Conservation (phyloP, 352 stramenopile species). For the Phytophthora cactorum region DNA sequence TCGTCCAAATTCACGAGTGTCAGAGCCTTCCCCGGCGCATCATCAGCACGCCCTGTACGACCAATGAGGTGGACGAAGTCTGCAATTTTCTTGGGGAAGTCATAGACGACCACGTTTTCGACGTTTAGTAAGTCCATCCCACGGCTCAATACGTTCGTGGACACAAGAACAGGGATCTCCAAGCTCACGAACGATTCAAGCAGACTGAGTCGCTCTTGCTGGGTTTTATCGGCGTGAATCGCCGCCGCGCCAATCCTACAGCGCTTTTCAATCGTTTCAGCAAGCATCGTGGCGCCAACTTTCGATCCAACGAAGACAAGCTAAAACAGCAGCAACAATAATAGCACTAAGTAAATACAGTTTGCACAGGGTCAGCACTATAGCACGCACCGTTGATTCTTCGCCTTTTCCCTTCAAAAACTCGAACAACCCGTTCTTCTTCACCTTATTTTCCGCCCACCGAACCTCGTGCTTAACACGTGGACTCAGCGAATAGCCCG, state of each 20-base stretch:
- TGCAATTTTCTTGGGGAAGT: conserved; percentile 58
- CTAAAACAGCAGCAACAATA: conserved; percentile 33
- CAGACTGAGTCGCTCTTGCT: conserved; percentile 54
- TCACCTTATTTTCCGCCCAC: conserved; percentile 64
- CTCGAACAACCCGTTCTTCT: conserved; percentile 65
- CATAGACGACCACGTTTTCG: conserved; percentile 77
- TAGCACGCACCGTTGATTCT: conserved; percentile 52
- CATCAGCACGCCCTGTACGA: conserved; percentile 43
- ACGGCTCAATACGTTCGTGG: conserved; percentile 75
- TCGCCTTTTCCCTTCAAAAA: conserved; percentile 38
- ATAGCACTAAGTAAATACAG: not conserved
- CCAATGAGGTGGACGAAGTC: conserved; percentile 79
- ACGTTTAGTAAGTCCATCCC: conserved; percentile 75
- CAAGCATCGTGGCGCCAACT: conserved; percentile 64
- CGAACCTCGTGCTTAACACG: conserved; percentile 44
- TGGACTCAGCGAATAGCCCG: conserved; percentile 34
- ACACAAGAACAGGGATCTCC: conserved; percentile 56
- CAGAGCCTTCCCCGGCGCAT: conserved; percentile 34
- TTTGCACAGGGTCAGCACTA: not conserved
- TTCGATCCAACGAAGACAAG: conserved; percentile 81
- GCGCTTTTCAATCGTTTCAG: conserved; percentile 53
- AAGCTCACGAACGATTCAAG: conserved; percentile 70
- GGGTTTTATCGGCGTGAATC: conserved; percentile 72
- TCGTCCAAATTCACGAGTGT: conserved; percentile 59
- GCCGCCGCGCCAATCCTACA: conserved; percentile 42